Percentiles rank a stretch among this genome's conserved stretches.
Evolutionary conservation across 2,329 filamentous ascomycete genomes (phyloP).

Genomic region (Aspergillus sp.): DNA sequence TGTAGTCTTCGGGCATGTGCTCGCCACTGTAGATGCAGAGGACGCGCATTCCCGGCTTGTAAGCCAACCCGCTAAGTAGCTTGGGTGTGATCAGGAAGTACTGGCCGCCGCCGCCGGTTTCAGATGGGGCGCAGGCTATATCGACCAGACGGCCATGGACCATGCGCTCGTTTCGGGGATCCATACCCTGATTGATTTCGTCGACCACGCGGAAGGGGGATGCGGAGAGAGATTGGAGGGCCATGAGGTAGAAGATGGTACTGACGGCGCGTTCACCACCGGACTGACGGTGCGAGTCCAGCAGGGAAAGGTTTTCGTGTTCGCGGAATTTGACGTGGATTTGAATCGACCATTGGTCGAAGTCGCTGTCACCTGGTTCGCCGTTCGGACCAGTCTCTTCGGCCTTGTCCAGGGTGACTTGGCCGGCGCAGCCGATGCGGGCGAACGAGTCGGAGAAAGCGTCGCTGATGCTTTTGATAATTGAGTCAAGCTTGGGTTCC

Average conservation of each 20-base stretch:
- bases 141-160: slow-evolving; percentile 98
- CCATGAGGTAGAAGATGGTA: slow-evolving; percentile 99
- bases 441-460: slow-evolving; percentile 93
- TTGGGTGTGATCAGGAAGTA: slow-evolving; percentile 99
- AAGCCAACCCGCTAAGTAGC: slow-evolving; percentile 79
- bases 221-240: slow-evolving; percentile 87
- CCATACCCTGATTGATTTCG: slow-evolving; percentile 99
- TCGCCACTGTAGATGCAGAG: slow-evolving; percentile 93
- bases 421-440: slow-evolving; percentile 89
- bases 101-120: slow-evolving; percentile 57
- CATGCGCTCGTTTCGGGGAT: slow-evolving; percentile 96
- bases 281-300: slow-evolving; percentile 91
- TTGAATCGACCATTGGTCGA: slow-evolving; percentile 89
- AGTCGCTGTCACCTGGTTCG: slow-evolving; percentile 63
- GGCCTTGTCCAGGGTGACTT: slow-evolving; percentile 81
- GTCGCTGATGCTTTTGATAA: slow-evolving; percentile 79
- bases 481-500: slow-evolving; percentile 78
- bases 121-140: slow-evolving; percentile 72
- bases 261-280: slow-evolving; percentile 95
- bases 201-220: slow-evolving; percentile 97
- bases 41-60: slow-evolving; percentile 88
- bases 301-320: slow-evolving; percentile 77
- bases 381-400: slow-evolving; percentile 36
- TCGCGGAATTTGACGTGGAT: slow-evolving; percentile 94
- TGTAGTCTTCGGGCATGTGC: slow-evolving; percentile 47